phyloP scores from a whole-genome alignment of 2,329 filamentous ascomycete species.

The Hypomyces rosellus region DNA sequence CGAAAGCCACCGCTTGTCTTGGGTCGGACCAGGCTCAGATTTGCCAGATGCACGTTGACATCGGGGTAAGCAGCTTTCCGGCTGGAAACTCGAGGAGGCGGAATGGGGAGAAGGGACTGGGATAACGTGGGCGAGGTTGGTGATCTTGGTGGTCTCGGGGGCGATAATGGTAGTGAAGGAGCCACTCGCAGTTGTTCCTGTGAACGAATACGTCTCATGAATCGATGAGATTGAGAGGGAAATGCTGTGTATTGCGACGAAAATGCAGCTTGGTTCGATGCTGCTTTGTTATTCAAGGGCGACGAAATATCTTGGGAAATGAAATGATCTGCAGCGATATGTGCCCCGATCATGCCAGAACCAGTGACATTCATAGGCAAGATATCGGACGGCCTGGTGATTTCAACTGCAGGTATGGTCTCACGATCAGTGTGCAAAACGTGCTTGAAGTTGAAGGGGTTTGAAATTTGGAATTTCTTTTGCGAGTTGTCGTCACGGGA shows the following conservation, averaged over 20 bases:
- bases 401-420: constrained; percentile 33
- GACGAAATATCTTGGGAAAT: constrained; percentile 4
- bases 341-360: constrained; percentile 10
- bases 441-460: constrained; percentile 62
- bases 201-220: constrained; percentile 40
- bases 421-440: constrained; percentile 52
- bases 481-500: constrained; percentile 28
- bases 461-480: constrained; percentile 50
- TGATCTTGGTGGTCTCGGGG: constrained; percentile 33
- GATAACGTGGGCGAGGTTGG: constrained; percentile 28
- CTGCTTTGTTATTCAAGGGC: too few species aligned
- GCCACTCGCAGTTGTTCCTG: constrained; percentile 43
- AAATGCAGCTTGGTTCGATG: constrained; percentile 9
- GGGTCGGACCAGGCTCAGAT: constrained; percentile 35
- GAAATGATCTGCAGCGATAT: too few species aligned
- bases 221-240: constrained; percentile 24
- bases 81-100: constrained; percentile 51
- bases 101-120: constrained; percentile 33
- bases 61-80: constrained; percentile 43
- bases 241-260: too few species aligned
- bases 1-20: constrained; percentile 40
- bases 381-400: constrained; percentile 1
- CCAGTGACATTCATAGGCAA: constrained; percentile 15
- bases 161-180: constrained; percentile 41
- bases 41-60: constrained; percentile 29